A percentile compares a stretch with the other conserved stretches of the same genome.
phyloP scores from a whole-genome alignment of 805 yeast species.

The Starmera caribaea region DNA sequence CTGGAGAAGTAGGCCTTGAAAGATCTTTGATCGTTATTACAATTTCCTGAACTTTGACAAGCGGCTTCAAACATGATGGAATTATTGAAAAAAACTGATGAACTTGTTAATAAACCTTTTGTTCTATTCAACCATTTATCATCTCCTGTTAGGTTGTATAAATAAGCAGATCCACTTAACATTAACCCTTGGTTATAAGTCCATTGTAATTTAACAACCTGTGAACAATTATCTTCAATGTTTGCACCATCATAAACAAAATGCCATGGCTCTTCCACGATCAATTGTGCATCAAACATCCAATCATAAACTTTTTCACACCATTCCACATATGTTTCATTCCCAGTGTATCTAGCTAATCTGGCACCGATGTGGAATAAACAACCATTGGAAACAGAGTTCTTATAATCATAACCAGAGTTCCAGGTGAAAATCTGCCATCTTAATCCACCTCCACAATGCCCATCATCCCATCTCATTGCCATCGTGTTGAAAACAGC shows the following conservation, averaged over 20 bases:
- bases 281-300: constrained; percentile 44
- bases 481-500: constrained; percentile 91
- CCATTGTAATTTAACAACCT: constrained; percentile 60
- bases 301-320: constrained; percentile 74
- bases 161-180: constrained; percentile 70
- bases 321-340: constrained; percentile 65
- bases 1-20: constrained; percentile 80
- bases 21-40: constrained; percentile 86
- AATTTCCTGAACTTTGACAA: constrained; percentile 53
- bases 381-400: constrained; percentile 85
- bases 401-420: constrained; percentile 88
- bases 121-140: constrained; percentile 60
- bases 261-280: constrained; percentile 21
- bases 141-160: constrained; percentile 65
- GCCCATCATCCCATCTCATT: constrained; percentile 77
- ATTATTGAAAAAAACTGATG: constrained; percentile 43
- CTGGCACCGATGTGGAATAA: constrained; percentile 83
- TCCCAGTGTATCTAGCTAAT: constrained; percentile 72
- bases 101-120: constrained; percentile 41
- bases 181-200: constrained; percentile 78
- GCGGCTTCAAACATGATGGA: constrained; percentile 72
- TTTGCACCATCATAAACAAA: constrained; percentile 64
- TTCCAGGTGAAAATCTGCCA: constrained; percentile 98
- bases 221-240: constrained; percentile 49
- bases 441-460: constrained; percentile 83